phyloP scores from a whole-genome alignment of 2,329 filamentous ascomycete genomes.

The Aspergillus brunneoviolaceus region DNA sequence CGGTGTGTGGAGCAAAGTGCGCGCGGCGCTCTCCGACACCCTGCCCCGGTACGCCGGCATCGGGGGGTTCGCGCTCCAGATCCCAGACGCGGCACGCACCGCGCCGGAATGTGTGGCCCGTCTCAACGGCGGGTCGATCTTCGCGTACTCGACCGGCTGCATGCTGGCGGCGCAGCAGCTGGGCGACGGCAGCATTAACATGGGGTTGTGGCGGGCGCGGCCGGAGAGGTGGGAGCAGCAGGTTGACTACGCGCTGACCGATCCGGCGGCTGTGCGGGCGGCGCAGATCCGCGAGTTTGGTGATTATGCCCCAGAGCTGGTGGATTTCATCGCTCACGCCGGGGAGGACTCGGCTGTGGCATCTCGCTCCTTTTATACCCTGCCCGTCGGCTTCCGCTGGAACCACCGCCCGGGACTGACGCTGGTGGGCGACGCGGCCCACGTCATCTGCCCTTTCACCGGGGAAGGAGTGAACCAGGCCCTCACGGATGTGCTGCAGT shows the following conservation, averaged over 20 bases:
- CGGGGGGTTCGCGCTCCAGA: no score
- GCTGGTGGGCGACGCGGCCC: constrained; percentile 31
- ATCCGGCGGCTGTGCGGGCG: no score
- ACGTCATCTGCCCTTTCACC: constrained; percentile 32
- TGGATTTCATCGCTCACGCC: no score
- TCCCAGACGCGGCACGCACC: no score
- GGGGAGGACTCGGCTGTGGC: background rate
- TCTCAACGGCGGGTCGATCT: constrained; percentile 21
- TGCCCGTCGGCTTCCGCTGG: constrained; percentile 23
- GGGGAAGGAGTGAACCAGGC: constrained; percentile 33
- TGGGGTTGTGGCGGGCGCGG: no score
- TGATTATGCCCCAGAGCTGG: no score
- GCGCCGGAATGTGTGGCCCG: no score
- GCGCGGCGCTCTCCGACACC: constrained; percentile 20
- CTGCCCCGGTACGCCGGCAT: constrained; percentile 12
- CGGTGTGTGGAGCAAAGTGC: constrained; percentile 30
- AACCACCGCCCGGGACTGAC: constrained; percentile 22
- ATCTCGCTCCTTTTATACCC: constrained; percentile 22
- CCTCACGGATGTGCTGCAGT: constrained; percentile 26
- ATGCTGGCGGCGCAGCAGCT: constrained; percentile 21
- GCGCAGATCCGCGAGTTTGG: no score
- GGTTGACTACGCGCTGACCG: no score
- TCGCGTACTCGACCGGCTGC: constrained; percentile 21
- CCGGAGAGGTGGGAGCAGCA: no score
- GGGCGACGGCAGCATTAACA: background rate